Evolutionary conservation across 768 basidiomycete species (phyloP).

Genomic region (Suillus variegatus): DNA sequence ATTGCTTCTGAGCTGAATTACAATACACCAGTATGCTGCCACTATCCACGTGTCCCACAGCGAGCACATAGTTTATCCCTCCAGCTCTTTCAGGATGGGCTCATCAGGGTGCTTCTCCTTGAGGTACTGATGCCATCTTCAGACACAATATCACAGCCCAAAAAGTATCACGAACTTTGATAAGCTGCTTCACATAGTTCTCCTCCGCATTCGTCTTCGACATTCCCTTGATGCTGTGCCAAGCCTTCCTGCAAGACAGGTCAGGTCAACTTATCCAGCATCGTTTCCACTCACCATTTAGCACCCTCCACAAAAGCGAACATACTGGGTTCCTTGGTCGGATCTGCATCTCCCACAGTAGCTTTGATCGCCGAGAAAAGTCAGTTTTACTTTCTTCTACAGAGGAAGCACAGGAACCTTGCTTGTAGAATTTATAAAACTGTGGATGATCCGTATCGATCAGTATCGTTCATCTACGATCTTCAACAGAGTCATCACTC

Average conservation of each 20-base stretch:
- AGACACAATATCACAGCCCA: background rate
- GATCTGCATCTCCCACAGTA: conserved; percentile 71
- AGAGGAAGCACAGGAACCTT: conserved; percentile 52
- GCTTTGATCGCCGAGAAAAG: conserved; percentile 42
- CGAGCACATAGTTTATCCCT: background rate
- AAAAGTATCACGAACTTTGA: conserved; percentile 49
- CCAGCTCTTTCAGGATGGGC: conserved; percentile 2
- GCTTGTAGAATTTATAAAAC: conserved; percentile 97
- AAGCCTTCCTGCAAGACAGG: conserved; percentile 70
- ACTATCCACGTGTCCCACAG: background rate
- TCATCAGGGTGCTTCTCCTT: background rate
- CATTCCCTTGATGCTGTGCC: conserved; percentile 71
- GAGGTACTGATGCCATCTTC: conserved; percentile 1
- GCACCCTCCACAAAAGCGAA: conserved; percentile 77
- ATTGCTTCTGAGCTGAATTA: background rate
- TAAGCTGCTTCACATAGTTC: conserved; percentile 76
- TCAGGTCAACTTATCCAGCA: conserved; percentile 1
- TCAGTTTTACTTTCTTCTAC: conserved; percentile 1
- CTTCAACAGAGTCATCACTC: conserved; percentile 2
- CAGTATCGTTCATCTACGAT: background rate
- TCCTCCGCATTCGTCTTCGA: conserved; percentile 69
- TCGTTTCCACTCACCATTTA: conserved; percentile 67
- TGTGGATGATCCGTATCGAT: conserved; percentile 33
- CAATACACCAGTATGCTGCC: background rate
- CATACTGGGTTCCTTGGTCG: conserved; percentile 68